Evolutionary conservation across 169 alveolate genomes (phyloP), one percentile per base, ranked within the genome.

Genomic region (Cryptosporidium canis): DNA sequence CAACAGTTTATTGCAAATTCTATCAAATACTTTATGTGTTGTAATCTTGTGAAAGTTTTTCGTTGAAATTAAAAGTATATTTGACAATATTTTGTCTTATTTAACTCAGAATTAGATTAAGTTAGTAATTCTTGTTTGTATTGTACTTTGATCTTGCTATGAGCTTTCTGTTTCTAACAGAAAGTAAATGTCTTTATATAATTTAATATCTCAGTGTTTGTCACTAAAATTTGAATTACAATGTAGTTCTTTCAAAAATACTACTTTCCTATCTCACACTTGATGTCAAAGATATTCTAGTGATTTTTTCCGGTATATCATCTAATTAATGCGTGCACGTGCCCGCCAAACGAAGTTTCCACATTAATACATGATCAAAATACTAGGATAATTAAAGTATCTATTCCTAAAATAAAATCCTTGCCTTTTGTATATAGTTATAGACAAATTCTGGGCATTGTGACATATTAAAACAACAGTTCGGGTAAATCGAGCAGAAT

Each of bases 391-490:
- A 51, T 51, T 51, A 51, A 47, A 51, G n/a, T 12, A 51, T 21
- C n/a, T 6, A 51, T 12, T 43, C 3, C 31, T 70, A 51, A 24
- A 70, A 70, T n/a, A 55, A n/a, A 48, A 55, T 51, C 33, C 84
- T 70, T 14, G 84, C 84, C 37, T 70, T 70, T 70, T 33, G 51
- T 21, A 61, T 61, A 24, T 39, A 77, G 29, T 77, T 77, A 44
- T 77, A 77, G 0, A 77, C 70, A 58, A 77, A 77, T 31, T 77
- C 77, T 1, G 87, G 87, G 41, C 87, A 77, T 16, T 41, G 70
- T 39, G 87, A 58, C 70, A 77, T 77, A 58, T 77, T 66, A 16
- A 16, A 18, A 41, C 87, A 77, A 33, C 87, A 77, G 33, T 55
- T 58, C 61, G 70, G 70, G 72, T 77, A 77, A 21, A 77, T 58